phyloP scores from a whole-genome alignment of 495 filamentous ascomycete species.

The Penicillium odoratum region DNA sequence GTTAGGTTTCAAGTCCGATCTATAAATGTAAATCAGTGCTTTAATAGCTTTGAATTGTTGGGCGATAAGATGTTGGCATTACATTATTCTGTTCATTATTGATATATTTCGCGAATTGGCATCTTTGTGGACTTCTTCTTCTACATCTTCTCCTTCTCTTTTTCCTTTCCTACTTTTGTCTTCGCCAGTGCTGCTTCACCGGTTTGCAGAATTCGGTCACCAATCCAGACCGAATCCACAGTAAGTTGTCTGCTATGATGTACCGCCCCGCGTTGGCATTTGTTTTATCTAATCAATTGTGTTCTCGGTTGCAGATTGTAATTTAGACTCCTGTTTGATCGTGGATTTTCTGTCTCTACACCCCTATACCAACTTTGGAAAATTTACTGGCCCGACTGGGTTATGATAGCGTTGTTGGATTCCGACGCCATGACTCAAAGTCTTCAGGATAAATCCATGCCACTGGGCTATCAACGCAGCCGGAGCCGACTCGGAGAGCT shows the following conservation, averaged over 20 bases:
- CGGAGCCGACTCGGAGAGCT: conserved; percentile 33
- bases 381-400: conserved; percentile 2
- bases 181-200: conserved; percentile 7
- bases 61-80: conserved; percentile 28
- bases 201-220: conserved; percentile 13
- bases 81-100: conserved; percentile 7
- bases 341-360: conserved; percentile 2
- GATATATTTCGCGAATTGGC: conserved; percentile 10
- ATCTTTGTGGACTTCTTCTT: not conserved
- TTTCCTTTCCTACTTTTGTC: not conserved
- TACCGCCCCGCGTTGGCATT: conserved; percentile 26
- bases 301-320: conserved; percentile 3
- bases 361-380: not conserved
- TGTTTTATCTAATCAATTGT: conserved; percentile 22
- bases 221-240: conserved; percentile 18
- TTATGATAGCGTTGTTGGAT: conserved; percentile 12
- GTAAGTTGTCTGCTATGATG: conserved; percentile 21
- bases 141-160: conserved; percentile 6
- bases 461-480: conserved; percentile 30
- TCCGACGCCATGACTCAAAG: conserved; percentile 23
- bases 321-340: conserved; percentile 5
- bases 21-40: conserved; percentile 19
- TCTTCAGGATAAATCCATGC: conserved; percentile 28
- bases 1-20: conserved; percentile 19
- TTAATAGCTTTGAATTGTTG: conserved; percentile 7